Evolutionary conservation across 352 stramenopile species (phyloP).

Genomic region (Globisporangium perplexum): DNA sequence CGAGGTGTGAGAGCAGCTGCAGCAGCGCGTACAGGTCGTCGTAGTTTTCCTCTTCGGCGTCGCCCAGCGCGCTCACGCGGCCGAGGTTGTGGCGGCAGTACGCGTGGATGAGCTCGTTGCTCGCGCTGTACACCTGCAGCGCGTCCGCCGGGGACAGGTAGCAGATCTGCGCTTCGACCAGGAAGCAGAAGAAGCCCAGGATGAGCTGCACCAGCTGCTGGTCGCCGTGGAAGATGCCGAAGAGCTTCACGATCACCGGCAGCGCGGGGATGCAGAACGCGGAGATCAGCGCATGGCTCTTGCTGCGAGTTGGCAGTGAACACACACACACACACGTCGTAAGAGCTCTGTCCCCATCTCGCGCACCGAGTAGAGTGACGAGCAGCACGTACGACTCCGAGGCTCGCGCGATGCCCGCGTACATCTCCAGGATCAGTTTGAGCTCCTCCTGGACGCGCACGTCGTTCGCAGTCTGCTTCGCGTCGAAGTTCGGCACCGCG

Average conservation of each 20-base stretch:
- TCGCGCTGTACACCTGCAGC: slow-evolving; percentile 64
- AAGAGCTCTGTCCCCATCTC: too few species aligned
- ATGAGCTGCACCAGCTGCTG: slow-evolving; percentile 67
- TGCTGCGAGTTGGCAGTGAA: slow-evolving; percentile 21
- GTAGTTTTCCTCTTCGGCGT: slow-evolving; percentile 77
- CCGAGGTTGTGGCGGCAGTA: slow-evolving; percentile 71
- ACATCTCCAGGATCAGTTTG: slow-evolving; percentile 74
- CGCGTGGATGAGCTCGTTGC: slow-evolving; percentile 59
- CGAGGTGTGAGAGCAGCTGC: slow-evolving; percentile 73
- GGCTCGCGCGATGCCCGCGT: slow-evolving; percentile 67
- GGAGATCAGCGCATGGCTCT: slow-evolving; percentile 53
- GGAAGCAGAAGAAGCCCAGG: slow-evolving; percentile 70
- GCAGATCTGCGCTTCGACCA: slow-evolving; percentile 79
- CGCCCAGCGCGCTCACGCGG: slow-evolving; percentile 53
- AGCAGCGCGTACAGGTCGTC: slow-evolving; percentile 65
- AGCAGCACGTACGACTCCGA: slow-evolving; percentile 47
- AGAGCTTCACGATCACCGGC: slow-evolving; percentile 67
- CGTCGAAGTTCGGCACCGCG: slow-evolving; percentile 43
- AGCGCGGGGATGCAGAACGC: slow-evolving; percentile 61
- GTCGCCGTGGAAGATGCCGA: slow-evolving; percentile 71
- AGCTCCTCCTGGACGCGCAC: slow-evolving; percentile 66
- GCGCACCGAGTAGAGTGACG: too few species aligned
- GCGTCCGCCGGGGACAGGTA: slow-evolving; percentile 66
- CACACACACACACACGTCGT: not conserved
- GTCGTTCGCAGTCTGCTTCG: slow-evolving; percentile 57